These are phyloP conservation scores for Teratosphaeria epicoccoides DNA, from an alignment of 2,329 filamentous ascomycete species.

Conservation along the genomic window DNA sequence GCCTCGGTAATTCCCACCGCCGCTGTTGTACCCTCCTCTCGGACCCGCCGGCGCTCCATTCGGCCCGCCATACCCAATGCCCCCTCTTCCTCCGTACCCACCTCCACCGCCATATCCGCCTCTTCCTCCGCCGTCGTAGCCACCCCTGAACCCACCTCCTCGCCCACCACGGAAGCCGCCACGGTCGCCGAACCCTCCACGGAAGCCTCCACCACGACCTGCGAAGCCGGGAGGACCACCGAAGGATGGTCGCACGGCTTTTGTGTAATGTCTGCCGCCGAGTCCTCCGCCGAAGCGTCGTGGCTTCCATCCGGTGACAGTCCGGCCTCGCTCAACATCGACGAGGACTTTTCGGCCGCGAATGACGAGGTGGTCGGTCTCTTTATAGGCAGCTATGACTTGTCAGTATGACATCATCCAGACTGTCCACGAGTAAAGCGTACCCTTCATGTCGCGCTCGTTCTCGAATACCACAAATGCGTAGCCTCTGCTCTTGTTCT, in stretches of 20 bases:
- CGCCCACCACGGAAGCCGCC: slow-evolving; percentile 38
- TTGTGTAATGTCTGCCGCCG: slow-evolving; percentile 87
- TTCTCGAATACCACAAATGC: slow-evolving; percentile 95
- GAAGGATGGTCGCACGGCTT: slow-evolving; percentile 52
- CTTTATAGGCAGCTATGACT: slow-evolving; percentile 73
- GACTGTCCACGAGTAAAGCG: not conserved
- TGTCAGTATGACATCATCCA: not conserved
- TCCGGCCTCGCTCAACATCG: slow-evolving; percentile 91
- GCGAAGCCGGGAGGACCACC: slow-evolving; percentile 46
- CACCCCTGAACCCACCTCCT: slow-evolving; percentile 38
- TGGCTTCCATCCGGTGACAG: slow-evolving; percentile 87
- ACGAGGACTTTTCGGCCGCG: slow-evolving; percentile 86
- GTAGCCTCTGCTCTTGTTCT: slow-evolving; percentile 71
- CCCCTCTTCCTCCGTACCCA: slow-evolving; percentile 37
- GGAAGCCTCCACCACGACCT: slow-evolving; percentile 43
- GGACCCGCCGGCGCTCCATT: slow-evolving; percentile 41
- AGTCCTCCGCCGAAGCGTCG: slow-evolving; percentile 84
- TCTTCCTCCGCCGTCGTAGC: slow-evolving; percentile 17
- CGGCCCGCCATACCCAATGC: slow-evolving; percentile 33
- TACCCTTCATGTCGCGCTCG: slow-evolving; percentile 99
- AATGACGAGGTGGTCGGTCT: slow-evolving; percentile 79
- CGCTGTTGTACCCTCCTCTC: slow-evolving; percentile 23
- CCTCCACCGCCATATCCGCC: slow-evolving; percentile 18
- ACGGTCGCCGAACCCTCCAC: slow-evolving; percentile 33
- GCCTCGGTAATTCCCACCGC: slow-evolving; percentile 29